These are phyloP conservation scores for Dendrobium chrysotoxum DNA, from an alignment of 106 monocot genomes.

Conservation along the genomic window DNA sequence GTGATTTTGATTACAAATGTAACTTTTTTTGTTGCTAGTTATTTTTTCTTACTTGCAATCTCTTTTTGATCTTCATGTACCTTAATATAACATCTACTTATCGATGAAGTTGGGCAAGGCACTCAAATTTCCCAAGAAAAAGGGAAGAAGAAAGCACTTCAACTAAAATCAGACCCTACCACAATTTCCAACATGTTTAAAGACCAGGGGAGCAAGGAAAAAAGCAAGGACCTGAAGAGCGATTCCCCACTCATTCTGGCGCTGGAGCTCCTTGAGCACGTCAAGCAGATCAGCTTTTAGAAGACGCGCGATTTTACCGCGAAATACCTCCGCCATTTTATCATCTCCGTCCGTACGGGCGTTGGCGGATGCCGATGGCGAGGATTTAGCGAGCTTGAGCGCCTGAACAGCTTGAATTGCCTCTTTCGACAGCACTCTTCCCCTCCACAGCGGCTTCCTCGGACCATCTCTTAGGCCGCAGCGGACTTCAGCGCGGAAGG, in stretches of 20 bases:
- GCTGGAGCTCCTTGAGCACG: conserved; percentile 50
- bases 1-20: too few relatives aligned
- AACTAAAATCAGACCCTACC: not conserved
- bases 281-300: conserved; percentile 46
- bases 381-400: conserved; percentile 57
- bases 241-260: conserved; percentile 68
- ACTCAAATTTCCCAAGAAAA: too few relatives aligned
- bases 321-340: conserved; percentile 25
- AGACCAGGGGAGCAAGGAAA: not conserved
- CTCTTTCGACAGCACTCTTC: conserved; percentile 45
- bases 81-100: too few relatives aligned
- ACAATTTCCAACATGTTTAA: not conserved
- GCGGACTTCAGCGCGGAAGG: conserved; percentile 9
- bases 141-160: too few relatives aligned
- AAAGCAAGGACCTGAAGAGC: conserved; percentile 39
- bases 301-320: conserved; percentile 26
- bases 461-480: conserved; percentile 52
- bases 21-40: too few relatives aligned
- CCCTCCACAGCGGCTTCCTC: conserved; percentile 52
- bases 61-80: too few relatives aligned
- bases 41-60: too few relatives aligned
- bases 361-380: not conserved
- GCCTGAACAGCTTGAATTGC: conserved; percentile 75
- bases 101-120: too few relatives aligned
- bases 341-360: not conserved